Base-by-base conservation (phyloP, 345 rosid genomes). In the Raphanus raphanistrum region DNA sequence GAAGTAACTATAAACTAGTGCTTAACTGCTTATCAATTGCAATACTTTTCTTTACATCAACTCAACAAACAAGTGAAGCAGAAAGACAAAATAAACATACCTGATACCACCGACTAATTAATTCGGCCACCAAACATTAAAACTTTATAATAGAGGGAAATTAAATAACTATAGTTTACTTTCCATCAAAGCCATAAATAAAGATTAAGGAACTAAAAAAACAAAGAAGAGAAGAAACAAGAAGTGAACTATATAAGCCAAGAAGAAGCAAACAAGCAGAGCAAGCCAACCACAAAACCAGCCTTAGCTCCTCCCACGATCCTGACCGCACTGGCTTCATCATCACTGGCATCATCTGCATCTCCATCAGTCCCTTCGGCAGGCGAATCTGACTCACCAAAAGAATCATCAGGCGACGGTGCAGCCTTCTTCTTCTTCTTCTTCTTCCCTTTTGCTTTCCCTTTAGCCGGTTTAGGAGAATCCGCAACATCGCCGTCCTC, bases 301-400 rank as follows among this genome's bases (percentile, higher is more conserved):
- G 68, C 81, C 79, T 68, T 55, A 48, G 79, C 82, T 55, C 83
- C 84, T 77, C 70, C 84, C 2, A 17, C 29, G 6, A 83, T 41
- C 80, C 82, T 80, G 77, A 72, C 79, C 43, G 88, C 88, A 55
- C 84, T 83, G 41, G 70, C 87, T 11, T 84, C 84, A 80, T 92
- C 97, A 4, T 85, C 92, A 0, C 84, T 80, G 2, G 77, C 78
- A 70, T 92, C 96, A 2, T 86, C 92, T 0, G 86, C 41, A 35
- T 75, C 86, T 11, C 70, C 90, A 1, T 74, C 90, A 0, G 97
- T 93, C 16, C 92, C 80, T 69, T 87, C 90, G 0, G 92, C 93
- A 0, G 97, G 96, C 0, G 97, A 84, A 45, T 90, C 89, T 4
- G 93, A 83, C 0, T 85, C 89, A 76, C 21, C 80, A 71, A 17